phyloP scores from a whole-genome alignment of 352 stramenopile species.

The Thalassiosira livingstoniorum region DNA sequence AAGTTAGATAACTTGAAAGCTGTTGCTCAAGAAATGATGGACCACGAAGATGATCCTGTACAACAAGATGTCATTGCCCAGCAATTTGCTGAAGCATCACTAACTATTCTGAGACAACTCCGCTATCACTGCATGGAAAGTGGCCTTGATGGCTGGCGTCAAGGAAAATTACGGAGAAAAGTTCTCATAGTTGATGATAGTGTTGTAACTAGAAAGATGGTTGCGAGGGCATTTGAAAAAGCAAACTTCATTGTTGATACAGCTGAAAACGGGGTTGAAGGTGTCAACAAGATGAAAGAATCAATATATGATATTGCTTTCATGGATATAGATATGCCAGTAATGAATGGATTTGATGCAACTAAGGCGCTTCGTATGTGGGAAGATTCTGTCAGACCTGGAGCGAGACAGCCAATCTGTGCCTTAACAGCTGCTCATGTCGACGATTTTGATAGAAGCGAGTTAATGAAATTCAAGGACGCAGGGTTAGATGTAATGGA shows the following conservation, averaged over 20 bases:
- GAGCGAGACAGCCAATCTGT: constrained; percentile 85
- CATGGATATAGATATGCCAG: constrained; percentile 88
- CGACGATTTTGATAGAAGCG: constrained; percentile 82
- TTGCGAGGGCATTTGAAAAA: constrained; percentile 83
- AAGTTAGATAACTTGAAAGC: constrained; percentile 82
- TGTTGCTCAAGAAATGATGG: constrained; percentile 82
- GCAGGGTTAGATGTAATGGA: constrained; percentile 86
- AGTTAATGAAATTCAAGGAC: constrained; percentile 86
- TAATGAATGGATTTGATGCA: constrained; percentile 87
- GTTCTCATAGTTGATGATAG: constrained; percentile 86
- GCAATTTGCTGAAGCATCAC: constrained; percentile 81
- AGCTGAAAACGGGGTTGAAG: constrained; percentile 81
- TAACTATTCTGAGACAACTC: constrained; percentile 83
- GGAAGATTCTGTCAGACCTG: constrained; percentile 81
- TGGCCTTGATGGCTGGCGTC: constrained; percentile 83
- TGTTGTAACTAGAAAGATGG: constrained; percentile 79
- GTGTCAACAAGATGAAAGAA: constrained; percentile 85
- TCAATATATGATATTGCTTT: constrained; percentile 88
- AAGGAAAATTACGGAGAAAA: constrained; percentile 80
- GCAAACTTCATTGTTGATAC: constrained; percentile 86
- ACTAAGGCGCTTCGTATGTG: constrained; percentile 84
- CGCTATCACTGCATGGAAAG: constrained; percentile 87
- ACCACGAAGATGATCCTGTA: constrained; percentile 75
- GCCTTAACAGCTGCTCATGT: constrained; percentile 83
- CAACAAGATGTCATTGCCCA: constrained; percentile 84